Evolutionary conservation across 73 alveolate species (phyloP), one percentile per base, ranked within the genome.

Genomic region (Loxodes magnus): DNA sequence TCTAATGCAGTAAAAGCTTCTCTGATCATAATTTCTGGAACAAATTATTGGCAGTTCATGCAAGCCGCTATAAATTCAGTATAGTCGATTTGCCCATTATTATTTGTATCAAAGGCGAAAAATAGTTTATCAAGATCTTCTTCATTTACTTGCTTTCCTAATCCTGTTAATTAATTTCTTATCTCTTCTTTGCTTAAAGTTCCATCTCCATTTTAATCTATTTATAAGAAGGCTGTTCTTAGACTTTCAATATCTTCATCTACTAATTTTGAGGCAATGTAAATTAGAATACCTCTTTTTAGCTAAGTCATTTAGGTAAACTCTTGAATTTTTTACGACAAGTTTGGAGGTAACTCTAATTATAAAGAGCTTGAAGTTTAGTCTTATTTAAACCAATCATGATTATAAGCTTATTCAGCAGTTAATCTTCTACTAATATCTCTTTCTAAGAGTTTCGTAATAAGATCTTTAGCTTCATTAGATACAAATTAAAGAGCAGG

Each of bases 161-260:
- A n/a, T n/a, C 33, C 53, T 7, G 53, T 15, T 39, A 39, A 39
- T 0, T 10, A 10, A 39, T 0, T 39, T 39, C 33, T 39, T 0
- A 39, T n/a, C 21, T 39, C 96, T 34, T 73, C 77, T 28, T 50
- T 59, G 20, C 89, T 68, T 29, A 83, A 37, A 34, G 34, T 53
- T 22, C 96, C 96, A 54, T 83, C 96, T 35, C 88, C 81, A 49
- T 83, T 77, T 28, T 28, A 52, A 59, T 82, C 95, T 41, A 82
- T 59, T 46, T 59, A 52, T 24, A 58, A 30, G 56, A 82, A 82
- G 6, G 82, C 69, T 46, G 57, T 76, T 54, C 85, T 77, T 21
- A 82, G 67, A 31, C 60, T 68, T 50, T 63, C 60, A 14, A 82
- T 41, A 39, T 82, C 72, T 23, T 76, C 89, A 28, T 72, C 82